Base-by-base conservation (phyloP, 345 rosid genomes). In the Populus ilicifolia region DNA sequence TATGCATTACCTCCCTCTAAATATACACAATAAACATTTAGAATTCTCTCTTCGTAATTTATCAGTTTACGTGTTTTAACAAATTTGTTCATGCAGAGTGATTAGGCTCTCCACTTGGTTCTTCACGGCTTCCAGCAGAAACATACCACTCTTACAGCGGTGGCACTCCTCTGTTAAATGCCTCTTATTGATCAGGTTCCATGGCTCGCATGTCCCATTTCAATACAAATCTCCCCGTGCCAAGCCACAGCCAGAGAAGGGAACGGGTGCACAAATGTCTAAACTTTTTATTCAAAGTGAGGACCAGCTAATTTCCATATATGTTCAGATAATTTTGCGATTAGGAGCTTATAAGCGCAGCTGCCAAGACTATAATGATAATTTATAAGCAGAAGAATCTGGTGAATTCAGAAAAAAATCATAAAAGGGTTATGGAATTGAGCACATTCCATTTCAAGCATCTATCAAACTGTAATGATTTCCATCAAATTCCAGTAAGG, bases 401-500 rank as follows among this genome's bases (percentile, higher is more conserved):
- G 59, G 8, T 52, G 59, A 23, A 52, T 52, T 7, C 59, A 20
- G 59, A 20, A 52, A 52, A 52, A 21, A 68, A 7, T 11, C 29
- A 18, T 38, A 68, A 8, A 68, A 12, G 25, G 9, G 44, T 30
- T 3, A 17, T 46, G 33, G 77, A 70, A 69, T 10, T 41, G 75
- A 70, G 69, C 52, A 77, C 23, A 44, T 16, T 70, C 46, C 35
- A 56, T 69, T 69, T 76, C 74, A 69, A 56, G 5, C 73, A 68
- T 69, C 50, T 44, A 18, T 38, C 29, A 21, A 69, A 23, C 44
- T 35, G 23, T 16, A 30, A 77, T 27, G 67, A 69, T 59, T 77
- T 25, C 38, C 79, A 66, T 71, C 69, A 63, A 75, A 78, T 78
- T 68, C 62, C 77, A 63, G 69, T 12, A 52, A 59, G 14, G 16